Percentiles rank a stretch among this genome's conserved stretches.
These are phyloP conservation scores for Picea glauca DNA, from an alignment of 75 land plant genomes.

Conservation along the genomic window DNA sequence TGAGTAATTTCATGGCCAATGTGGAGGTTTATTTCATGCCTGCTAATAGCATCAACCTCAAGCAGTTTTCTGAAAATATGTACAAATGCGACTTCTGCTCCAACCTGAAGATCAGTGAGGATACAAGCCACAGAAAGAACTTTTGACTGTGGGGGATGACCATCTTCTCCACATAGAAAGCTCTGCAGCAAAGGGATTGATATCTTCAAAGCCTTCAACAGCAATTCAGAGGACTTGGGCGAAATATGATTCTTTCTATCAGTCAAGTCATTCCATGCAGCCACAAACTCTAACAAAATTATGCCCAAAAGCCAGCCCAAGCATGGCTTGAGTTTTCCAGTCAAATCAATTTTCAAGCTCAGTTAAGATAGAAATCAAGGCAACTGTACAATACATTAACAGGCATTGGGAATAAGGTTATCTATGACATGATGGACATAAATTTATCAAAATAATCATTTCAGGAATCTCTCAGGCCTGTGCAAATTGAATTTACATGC, in stretches of 20 bases:
- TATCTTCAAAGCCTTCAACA: conserved; percentile 72
- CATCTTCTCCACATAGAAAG: conserved; percentile 45
- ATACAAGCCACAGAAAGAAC: conserved; percentile 76
- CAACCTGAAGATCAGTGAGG: conserved; percentile 93
- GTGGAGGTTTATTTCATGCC: conserved; percentile 37
- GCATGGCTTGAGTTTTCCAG: too few species aligned
- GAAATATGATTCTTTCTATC: conserved; percentile 48
- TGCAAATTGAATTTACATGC: too few species aligned
- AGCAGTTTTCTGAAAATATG: conserved; percentile 18
- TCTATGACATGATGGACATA: too few species aligned
- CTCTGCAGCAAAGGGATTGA: conserved; percentile 60
- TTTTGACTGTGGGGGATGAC: conserved; percentile 60
- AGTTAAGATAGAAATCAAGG: too few species aligned
- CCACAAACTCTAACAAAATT: conserved; percentile 63
- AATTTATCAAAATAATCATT: too few species aligned
- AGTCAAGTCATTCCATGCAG: conserved; percentile 82
- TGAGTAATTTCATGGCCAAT: conserved; percentile 60
- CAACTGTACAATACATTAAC: too few species aligned
- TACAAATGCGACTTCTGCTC: too few species aligned
- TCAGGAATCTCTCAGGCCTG: too few species aligned
- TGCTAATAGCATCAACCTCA: conserved; percentile 50
- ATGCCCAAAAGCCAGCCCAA: too few species aligned
- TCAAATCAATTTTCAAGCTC: too few species aligned
- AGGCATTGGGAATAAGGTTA: too few species aligned
- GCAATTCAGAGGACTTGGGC: conserved; percentile 40